phyloP scores from a whole-genome alignment of 345 rosid species.

The Conringia planisiliqua region DNA sequence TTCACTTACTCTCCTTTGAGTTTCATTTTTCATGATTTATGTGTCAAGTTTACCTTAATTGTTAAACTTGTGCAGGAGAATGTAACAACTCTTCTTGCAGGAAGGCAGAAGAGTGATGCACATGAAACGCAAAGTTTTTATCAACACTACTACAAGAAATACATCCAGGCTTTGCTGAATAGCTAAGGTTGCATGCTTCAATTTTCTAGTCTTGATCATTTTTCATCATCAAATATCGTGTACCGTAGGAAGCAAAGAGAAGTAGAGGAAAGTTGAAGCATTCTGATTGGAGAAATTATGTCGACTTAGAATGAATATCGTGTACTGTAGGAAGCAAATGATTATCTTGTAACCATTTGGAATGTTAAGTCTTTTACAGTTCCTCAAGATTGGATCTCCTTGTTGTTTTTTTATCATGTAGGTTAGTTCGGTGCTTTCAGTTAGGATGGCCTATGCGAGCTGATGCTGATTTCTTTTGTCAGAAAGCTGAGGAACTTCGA shows the following conservation, averaged over 20 bases:
- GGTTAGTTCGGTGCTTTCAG: conserved; percentile 70
- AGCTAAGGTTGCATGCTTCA: conserved; percentile 41
- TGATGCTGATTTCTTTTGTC: conserved; percentile 70
- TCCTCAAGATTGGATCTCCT: neutral
- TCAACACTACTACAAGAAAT: conserved; percentile 76
- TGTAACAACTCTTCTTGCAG: conserved; percentile 70
- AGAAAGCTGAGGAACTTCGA: conserved; percentile 34
- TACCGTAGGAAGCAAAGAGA: conserved; percentile 56
- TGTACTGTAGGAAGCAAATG: conserved; percentile 34
- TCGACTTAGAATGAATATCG: conserved; percentile 67
- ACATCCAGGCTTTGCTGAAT: conserved; percentile 74
- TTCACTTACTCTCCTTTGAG: neutral
- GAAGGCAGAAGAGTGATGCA: conserved; percentile 85
- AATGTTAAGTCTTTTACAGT: neutral
- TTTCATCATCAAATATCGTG: neutral
- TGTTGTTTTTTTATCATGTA: conserved; percentile 13
- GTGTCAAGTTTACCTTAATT: neutral
- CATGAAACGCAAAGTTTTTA: conserved; percentile 90
- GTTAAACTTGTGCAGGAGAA: conserved; percentile 57
- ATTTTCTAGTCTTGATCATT: neutral
- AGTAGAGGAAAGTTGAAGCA: conserved; percentile 63
- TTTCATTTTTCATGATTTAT: neutral
- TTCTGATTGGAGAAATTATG: conserved; percentile 76
- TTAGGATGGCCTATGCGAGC: conserved; percentile 79
- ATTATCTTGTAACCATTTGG: neutral